These are phyloP conservation scores for Cyphellophora attinorum DNA, from an alignment of 2,329 filamentous ascomycete species.

Conservation along the genomic window DNA sequence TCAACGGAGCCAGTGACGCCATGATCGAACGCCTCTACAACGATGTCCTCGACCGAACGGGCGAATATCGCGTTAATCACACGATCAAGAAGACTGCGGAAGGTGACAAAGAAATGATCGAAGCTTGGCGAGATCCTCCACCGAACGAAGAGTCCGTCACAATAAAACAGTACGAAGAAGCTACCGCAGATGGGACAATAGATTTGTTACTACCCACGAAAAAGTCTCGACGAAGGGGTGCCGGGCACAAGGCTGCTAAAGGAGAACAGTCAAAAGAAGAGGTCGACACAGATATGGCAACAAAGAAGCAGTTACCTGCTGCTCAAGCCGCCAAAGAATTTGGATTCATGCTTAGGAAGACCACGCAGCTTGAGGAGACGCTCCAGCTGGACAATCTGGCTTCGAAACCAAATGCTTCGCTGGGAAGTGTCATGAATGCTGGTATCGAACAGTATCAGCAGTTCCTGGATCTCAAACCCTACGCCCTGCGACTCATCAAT, in stretches of 20 bases:
- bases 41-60: slow-evolving; percentile 83
- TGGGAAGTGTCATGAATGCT: slow-evolving; percentile 86
- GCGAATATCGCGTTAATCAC: slow-evolving; percentile 76
- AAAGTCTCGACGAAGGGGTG: slow-evolving; percentile 31
- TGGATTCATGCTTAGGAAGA: slow-evolving; percentile 69
- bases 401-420: slow-evolving; percentile 54
- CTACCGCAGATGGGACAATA: slow-evolving; percentile 48
- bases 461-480: slow-evolving; percentile 71
- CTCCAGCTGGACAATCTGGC: slow-evolving; percentile 62
- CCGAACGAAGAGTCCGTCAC: slow-evolving; percentile 63
- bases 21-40: slow-evolving; percentile 90
- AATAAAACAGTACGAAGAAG: slow-evolving; percentile 64
- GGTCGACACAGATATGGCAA: slow-evolving; percentile 60
- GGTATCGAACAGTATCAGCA: slow-evolving; percentile 80
- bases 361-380: slow-evolving; percentile 53
- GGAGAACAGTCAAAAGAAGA: slow-evolving; percentile 53
- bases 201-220: slow-evolving; percentile 32
- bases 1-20: slow-evolving; percentile 68
- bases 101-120: slow-evolving; percentile 72
- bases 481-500: slow-evolving; percentile 84
- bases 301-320: slow-evolving; percentile 64
- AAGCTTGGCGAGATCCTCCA: slow-evolving; percentile 69
- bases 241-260: slow-evolving; percentile 37
- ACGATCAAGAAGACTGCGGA: slow-evolving; percentile 62
- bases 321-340: slow-evolving; percentile 68